Conservation (phyloP, 148 eudicot genomes). For the Rhododendron vialii region DNA sequence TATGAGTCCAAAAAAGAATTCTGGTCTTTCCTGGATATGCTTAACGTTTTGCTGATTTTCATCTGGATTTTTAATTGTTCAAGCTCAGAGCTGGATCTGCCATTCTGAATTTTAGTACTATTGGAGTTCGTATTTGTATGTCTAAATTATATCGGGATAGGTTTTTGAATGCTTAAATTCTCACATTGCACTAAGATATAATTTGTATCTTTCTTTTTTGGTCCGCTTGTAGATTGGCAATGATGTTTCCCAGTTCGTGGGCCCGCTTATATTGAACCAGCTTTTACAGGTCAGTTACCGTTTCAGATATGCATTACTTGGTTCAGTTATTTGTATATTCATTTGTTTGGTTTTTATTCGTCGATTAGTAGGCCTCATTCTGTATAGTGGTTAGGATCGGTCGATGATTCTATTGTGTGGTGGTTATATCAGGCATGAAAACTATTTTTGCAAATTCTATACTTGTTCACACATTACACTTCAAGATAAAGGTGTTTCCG, state of each 20-base stretch:
- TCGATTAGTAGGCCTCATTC: background rate
- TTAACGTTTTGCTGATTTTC: background rate
- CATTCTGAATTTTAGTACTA: background rate
- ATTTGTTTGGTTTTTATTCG: background rate
- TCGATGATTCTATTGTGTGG: background rate
- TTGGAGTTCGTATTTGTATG: background rate
- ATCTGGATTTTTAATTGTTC: background rate
- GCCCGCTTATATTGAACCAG: slow-evolving; percentile 15
- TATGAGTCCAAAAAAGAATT: background rate
- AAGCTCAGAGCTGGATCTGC: background rate
- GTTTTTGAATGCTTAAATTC: background rate
- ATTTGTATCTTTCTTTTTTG: background rate
- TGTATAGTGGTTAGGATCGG: background rate
- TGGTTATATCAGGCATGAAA: background rate
- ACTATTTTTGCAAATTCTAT: background rate
- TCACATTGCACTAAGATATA: background rate
- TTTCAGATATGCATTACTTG: background rate
- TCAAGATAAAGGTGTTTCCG: background rate
- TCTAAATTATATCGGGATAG: background rate
- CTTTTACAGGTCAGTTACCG: slow-evolving; percentile 19
- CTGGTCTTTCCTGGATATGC: background rate
- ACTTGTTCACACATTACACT: background rate
- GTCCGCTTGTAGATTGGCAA: slow-evolving; percentile 16
- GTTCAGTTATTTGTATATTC: background rate
- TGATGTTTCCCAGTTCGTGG: slow-evolving; percentile 28